Conservation (phyloP, 2,329 filamentous ascomycete species). For the Botrytis paeoniae region DNA sequence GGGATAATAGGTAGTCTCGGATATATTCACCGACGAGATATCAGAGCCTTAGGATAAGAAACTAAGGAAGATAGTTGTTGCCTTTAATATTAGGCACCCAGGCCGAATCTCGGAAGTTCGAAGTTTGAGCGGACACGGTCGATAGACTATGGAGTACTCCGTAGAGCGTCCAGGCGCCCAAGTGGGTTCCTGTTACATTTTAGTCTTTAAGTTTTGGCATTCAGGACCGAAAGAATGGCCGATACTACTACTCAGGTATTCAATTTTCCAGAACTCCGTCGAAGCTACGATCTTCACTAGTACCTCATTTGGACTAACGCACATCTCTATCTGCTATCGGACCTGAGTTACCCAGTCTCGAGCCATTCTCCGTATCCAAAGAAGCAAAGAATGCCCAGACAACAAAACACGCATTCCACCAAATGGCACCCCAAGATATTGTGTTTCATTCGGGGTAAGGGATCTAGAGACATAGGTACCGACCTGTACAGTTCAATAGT, state of each 20-base stretch:
- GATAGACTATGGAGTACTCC: neutral
- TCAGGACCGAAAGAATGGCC: neutral
- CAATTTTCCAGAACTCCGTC: neutral
- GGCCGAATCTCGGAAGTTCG: neutral
- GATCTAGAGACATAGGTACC: neutral
- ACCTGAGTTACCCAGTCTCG: neutral
- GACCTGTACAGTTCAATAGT: neutral
- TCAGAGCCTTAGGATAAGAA: neutral
- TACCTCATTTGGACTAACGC: neutral
- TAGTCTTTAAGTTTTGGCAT: neutral
- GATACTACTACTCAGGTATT: neutral
- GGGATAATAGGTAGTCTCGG: constrained; percentile 7
- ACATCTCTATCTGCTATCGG: neutral
- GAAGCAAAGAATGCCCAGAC: neutral
- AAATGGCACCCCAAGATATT: neutral
- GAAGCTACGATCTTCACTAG: neutral
- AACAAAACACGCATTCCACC: neutral
- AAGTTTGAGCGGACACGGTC: neutral
- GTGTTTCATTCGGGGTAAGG: neutral
- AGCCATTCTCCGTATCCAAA: neutral
- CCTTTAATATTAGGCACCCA: neutral
- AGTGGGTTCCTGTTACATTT: neutral
- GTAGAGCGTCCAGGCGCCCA: neutral
- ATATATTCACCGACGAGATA: neutral
- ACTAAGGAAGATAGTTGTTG: neutral